A percentile compares a stretch with the other conserved stretches of the same genome.
phyloP scores from a whole-genome alignment of 2,329 filamentous ascomycete genomes.

The Xylariaceae sp. region DNA sequence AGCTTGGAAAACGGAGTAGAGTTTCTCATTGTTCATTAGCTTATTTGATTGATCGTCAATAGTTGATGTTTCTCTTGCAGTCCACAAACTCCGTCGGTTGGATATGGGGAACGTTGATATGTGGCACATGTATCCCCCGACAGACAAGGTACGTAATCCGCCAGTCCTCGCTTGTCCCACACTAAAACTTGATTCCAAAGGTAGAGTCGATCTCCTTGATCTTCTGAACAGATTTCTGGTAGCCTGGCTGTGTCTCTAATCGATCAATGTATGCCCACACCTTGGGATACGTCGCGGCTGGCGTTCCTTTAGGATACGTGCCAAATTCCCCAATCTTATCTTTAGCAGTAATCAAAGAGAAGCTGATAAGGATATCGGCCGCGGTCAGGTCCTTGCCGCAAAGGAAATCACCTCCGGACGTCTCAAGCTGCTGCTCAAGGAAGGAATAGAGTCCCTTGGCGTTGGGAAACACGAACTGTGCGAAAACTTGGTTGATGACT shows the following conservation, averaged over 20 bases:
- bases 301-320: constrained; percentile 38
- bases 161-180: neutral
- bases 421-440: constrained; percentile 46
- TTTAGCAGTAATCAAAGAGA: constrained; percentile 45
- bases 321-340: constrained; percentile 38
- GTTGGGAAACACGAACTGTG: constrained; percentile 45
- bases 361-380: constrained; percentile 53
- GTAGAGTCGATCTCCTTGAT: constrained; percentile 47
- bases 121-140: no score
- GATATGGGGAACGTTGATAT: no score
- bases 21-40: no score
- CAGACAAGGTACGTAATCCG: no score
- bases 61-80: no score
- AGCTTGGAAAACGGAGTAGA: no score
- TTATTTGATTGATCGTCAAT: no score
- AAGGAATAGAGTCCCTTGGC: constrained; percentile 45
- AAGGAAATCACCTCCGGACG: constrained; percentile 44
- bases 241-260: constrained; percentile 45
- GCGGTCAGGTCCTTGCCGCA: constrained; percentile 48
- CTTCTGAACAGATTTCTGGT: constrained; percentile 45
- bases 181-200: constrained; percentile 28
- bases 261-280: constrained; percentile 44
- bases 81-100: no score
- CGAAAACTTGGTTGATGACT: constrained; percentile 42
- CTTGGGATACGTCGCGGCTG: constrained; percentile 39